These are phyloP conservation scores for Cryptococcus sp. DNA, from an alignment of 1,284 basidiomycete species.

Conservation along the genomic window DNA sequence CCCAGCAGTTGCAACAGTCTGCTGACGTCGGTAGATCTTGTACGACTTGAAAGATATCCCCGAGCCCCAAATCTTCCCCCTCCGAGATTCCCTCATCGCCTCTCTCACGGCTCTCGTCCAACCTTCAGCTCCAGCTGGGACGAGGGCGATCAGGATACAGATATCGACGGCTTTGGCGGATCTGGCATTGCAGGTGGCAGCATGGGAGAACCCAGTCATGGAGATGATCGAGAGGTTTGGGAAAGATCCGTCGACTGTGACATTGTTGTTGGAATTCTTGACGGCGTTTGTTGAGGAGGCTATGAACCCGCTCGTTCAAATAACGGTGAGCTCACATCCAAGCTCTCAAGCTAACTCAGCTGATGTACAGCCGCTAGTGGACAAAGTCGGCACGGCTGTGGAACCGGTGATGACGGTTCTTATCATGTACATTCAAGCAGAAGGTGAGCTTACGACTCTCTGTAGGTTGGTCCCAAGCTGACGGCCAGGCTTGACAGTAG, in stretches of 20 bases:
- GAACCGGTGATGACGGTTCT: background rate
- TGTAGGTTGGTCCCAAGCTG: background rate
- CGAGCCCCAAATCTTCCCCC: conserved; percentile 60
- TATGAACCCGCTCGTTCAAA: conserved; percentile 78
- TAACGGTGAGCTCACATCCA: conserved; percentile 59
- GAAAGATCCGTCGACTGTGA: conserved; percentile 73
- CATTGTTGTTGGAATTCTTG: conserved; percentile 80
- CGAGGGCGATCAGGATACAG: conserved; percentile 81
- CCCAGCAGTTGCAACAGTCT: background rate
- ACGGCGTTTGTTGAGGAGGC: conserved; percentile 87
- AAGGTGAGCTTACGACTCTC: background rate
- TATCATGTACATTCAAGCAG: background rate
- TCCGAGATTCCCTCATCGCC: conserved; percentile 80
- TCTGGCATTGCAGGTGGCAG: conserved; percentile 81
- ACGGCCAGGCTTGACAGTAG: conserved; percentile 67
- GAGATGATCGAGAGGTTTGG: conserved; percentile 83
- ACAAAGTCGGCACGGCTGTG: too few species aligned
- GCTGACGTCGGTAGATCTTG: conserved; percentile 61
- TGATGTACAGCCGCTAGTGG: background rate
- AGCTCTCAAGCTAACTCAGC: background rate
- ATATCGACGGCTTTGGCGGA: conserved; percentile 84
- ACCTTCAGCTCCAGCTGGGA: conserved; percentile 56
- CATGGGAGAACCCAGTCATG: conserved; percentile 77
- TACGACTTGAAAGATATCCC: conserved; percentile 92
- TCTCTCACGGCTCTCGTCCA: conserved; percentile 62